Base-by-base conservation (phyloP, 345 rosid species). In the Noccaea caerulescens region DNA sequence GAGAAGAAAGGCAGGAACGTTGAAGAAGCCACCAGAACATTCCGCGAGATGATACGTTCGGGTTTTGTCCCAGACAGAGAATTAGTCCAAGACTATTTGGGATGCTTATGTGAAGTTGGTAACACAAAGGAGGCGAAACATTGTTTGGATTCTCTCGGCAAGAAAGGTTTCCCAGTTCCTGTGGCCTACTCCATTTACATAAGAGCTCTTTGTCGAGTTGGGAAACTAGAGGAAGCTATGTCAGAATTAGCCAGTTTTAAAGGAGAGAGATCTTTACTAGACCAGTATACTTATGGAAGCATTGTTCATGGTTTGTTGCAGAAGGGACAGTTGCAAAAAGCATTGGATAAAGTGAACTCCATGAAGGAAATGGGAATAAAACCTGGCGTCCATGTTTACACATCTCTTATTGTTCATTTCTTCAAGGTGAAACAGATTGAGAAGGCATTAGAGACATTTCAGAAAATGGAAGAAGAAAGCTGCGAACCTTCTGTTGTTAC, bases 191-290 rank as follows among this genome's bases (percentile, higher is more conserved):
- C 94, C 59, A 58, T 88, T 68, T 85, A 82, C 75, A 72, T 89
- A 12, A 80, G 96, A 69, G 87, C 92, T 44, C 94, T 89, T 57
- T 87, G 96, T 76, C 87, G 93, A 59, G 79, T 78, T 14, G 88
- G 89, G 71, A 86, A 73, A 52, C 58, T 86, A 75, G 85, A 89
- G 42, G 90, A 92, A 79, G 98, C 95, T 59, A 50, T 77, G 4
- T 57, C 78, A 65, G 63, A 85, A 52, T 36, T 83, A 46, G 76
- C 82, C 23, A 75, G 82, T 34, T 73, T 72, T 2, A 75, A 60
- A 64, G 66, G 58, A 18, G 89, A 88, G 32, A 69, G 68, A 56
- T 68, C 82, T 14, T 77, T 71, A 47, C 51, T 92, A 44, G 85
- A 85, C 41, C 80, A 69, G 56, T 82, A 73, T 51, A 83, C 86